These are phyloP conservation scores for Raphanus raphanistrum DNA, from an alignment of 345 rosid species.

Conservation along the genomic window DNA sequence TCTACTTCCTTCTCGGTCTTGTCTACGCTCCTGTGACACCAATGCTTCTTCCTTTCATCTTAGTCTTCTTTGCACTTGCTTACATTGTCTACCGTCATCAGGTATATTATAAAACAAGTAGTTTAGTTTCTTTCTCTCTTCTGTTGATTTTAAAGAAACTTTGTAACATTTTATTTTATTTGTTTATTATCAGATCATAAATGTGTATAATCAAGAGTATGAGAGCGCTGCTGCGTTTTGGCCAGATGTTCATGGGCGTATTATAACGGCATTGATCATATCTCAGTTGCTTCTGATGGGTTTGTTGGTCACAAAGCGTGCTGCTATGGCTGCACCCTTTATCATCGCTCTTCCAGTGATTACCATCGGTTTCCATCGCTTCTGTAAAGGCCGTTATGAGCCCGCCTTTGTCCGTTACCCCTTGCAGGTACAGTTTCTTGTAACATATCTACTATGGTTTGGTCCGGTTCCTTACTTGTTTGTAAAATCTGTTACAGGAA, in stretches of 20 bases:
- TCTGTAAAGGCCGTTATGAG: not conserved
- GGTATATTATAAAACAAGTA: constrained; percentile 43
- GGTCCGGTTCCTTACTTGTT: not conserved
- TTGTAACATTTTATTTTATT: no score
- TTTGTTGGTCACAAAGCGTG: not conserved
- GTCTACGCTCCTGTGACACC: constrained; percentile 72
- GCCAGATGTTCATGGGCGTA: not conserved
- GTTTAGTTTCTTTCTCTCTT: not conserved
- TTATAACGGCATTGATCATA: not conserved
- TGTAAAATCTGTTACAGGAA: constrained; percentile 51
- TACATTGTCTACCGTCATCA: constrained; percentile 86
- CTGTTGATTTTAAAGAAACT: not conserved
- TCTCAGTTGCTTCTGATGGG: constrained; percentile 2
- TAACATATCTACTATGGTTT: not conserved
- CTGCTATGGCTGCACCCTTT: not conserved
- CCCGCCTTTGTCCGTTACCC: not conserved
- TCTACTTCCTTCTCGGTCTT: constrained; percentile 88
- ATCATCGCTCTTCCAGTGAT: not conserved
- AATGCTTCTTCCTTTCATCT: not conserved
- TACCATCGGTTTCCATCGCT: not conserved
- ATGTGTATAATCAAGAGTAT: constrained; percentile 2
- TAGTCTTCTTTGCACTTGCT: not conserved
- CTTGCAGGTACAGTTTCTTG: not conserved
- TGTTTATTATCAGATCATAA: not conserved
- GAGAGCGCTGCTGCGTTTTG: not conserved